Evolutionary conservation across 345 rosid species (phyloP).

Genomic region (Syzygium oleosum): DNA sequence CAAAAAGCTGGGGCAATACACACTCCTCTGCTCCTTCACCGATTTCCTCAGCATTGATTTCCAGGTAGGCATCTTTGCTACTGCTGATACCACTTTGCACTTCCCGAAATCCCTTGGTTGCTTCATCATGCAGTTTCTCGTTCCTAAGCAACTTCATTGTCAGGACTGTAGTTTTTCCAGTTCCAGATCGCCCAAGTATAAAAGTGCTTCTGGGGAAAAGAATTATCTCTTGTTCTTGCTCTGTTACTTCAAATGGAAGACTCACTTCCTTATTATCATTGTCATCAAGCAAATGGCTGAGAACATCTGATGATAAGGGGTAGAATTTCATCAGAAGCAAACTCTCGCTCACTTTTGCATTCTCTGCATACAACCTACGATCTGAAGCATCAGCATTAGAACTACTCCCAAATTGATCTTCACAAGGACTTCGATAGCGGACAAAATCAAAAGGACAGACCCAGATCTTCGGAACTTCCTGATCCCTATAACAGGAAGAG

Average conservation of each 20-base stretch:
- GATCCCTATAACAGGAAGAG: constrained; percentile 12
- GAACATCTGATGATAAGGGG: constrained; percentile 23
- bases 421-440: constrained; percentile 3
- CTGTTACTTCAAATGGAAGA: constrained; percentile 45
- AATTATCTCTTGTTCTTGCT: constrained; percentile 31
- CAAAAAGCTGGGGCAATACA: constrained; percentile 39
- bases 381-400: constrained; percentile 4
- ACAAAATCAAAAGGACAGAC: constrained; percentile 12
- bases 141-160: constrained; percentile 34
- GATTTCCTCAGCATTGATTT: background rate
- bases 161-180: constrained; percentile 50
- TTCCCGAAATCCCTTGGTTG: constrained; percentile 10
- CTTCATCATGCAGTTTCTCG: constrained; percentile 21
- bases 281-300: constrained; percentile 29
- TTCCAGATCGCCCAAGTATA: constrained; percentile 48
- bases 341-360: constrained; percentile 39
- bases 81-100: background rate
- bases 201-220: constrained; percentile 28
- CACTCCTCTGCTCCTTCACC: background rate
- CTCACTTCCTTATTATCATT: constrained; percentile 27
- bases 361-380: constrained; percentile 15
- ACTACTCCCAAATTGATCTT: constrained; percentile 5
- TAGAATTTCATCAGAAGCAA: constrained; percentile 48
- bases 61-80: background rate
- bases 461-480: constrained; percentile 43